phyloP scores from a whole-genome alignment of 768 basidiomycete genomes.

The Trametes maxima region DNA sequence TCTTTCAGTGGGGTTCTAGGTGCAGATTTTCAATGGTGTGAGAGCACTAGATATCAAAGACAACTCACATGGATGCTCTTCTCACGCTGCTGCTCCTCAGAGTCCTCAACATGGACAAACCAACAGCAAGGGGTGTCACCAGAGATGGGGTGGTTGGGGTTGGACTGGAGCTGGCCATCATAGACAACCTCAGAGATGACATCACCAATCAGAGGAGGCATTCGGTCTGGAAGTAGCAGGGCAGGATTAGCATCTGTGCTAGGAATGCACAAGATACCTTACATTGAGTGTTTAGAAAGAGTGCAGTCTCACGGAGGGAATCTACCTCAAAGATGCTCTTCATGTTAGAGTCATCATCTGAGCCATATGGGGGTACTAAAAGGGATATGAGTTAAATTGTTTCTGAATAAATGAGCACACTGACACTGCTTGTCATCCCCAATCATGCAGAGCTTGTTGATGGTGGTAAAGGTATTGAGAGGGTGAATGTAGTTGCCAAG shows the following conservation, averaged over 20 bases:
- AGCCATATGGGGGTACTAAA: conserved; percentile 79
- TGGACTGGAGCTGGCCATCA: conserved; percentile 58
- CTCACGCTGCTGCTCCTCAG: conserved; percentile 37
- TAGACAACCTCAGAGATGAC: conserved; percentile 75
- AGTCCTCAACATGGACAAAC: conserved; percentile 59
- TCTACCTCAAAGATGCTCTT: conserved; percentile 79
- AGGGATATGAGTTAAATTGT: background rate
- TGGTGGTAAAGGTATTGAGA: conserved; percentile 29
- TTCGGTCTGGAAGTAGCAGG: conserved; percentile 57
- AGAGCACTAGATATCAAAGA: background rate
- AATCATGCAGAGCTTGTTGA: conserved; percentile 43
- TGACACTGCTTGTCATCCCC: conserved; percentile 47
- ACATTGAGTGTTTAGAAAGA: conserved; percentile 80
- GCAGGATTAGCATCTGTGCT: conserved; percentile 11
- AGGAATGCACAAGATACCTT: conserved; percentile 28
- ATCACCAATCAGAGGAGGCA: conserved; percentile 78
- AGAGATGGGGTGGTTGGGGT: conserved; percentile 51
- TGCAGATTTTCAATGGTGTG: background rate
- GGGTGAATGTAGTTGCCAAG: conserved; percentile 35
- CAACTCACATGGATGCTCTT: conserved; percentile 45
- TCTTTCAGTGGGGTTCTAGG: conserved; percentile 64
- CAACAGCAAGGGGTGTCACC: conserved; percentile 50
- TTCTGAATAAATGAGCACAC: conserved; percentile 14
- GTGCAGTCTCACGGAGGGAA: conserved; percentile 51
- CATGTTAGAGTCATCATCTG: conserved; percentile 64